Percentiles rank a stretch among this genome's conserved stretches.
Conservation (phyloP, 1,284 basidiomycete genomes). For the Golubevia sp. region DNA sequence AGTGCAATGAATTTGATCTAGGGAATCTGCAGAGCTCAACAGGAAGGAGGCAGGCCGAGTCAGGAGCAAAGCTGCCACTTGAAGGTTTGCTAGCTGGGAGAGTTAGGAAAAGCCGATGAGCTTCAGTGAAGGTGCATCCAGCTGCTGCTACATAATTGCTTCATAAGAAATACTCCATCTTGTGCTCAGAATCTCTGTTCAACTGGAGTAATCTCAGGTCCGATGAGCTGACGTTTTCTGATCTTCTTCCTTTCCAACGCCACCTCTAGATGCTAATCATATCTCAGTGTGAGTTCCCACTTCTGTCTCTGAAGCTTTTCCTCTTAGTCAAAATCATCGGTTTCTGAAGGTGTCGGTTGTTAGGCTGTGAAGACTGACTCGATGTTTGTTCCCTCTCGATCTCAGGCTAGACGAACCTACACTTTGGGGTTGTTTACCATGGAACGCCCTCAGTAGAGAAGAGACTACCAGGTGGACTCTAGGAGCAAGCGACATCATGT, state of each 20-base stretch:
- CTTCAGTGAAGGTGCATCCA: too few species aligned
- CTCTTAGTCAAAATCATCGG: neutral
- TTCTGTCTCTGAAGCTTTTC: neutral
- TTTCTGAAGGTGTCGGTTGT: too few species aligned
- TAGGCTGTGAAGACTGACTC: too few species aligned
- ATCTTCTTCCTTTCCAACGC: neutral
- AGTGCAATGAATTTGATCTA: neutral
- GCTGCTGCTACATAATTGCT: too few species aligned
- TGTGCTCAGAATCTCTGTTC: neutral
- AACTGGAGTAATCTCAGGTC: neutral
- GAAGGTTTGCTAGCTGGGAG: too few species aligned
- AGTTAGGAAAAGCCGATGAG: too few species aligned
- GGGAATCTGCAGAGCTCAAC: too few species aligned
- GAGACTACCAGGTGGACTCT: slow-evolving; percentile 78
- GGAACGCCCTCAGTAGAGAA: slow-evolving; percentile 14
- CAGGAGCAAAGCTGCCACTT: too few species aligned
- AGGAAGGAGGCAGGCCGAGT: neutral
- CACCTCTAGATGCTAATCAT: slow-evolving; percentile 40
- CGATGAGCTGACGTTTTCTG: neutral
- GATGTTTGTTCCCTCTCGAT: neutral
- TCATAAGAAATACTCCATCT: too few species aligned
- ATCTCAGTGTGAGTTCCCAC: slow-evolving; percentile 33
- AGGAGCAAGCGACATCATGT: slow-evolving; percentile 91
- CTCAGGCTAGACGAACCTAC: slow-evolving; percentile 44
- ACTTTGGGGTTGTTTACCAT: slow-evolving; percentile 40